phyloP scores from a whole-genome alignment of 2,329 filamentous ascomycete genomes.

The Parastagonospora avenae region DNA sequence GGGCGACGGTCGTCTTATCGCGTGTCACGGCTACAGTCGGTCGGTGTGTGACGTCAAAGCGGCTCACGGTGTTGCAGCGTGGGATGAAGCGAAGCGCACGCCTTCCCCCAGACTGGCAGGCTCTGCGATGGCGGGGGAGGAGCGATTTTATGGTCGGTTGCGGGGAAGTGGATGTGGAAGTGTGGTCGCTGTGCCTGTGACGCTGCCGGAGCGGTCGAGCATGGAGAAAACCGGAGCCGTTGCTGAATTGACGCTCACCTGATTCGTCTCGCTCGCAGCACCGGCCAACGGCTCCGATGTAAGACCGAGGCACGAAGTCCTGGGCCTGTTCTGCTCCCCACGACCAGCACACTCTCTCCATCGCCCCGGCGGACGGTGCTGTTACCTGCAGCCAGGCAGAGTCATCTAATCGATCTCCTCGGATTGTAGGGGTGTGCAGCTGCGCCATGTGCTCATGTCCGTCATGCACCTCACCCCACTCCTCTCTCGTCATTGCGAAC shows the following conservation, averaged over 20 bases:
- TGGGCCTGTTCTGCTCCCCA: neutral
- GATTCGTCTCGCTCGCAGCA: conserved; percentile 1
- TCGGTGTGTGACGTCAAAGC: conserved; percentile 3
- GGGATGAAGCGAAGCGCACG: neutral
- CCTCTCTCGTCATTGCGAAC: conserved; percentile 12
- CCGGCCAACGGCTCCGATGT: neutral
- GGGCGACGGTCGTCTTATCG: neutral
- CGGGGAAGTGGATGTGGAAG: conserved; percentile 2
- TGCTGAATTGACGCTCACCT: conserved; percentile 4
- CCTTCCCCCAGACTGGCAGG: neutral
- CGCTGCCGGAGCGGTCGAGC: neutral
- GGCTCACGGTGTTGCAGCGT: neutral
- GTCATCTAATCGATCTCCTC: conserved; percentile 12
- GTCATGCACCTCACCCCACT: conserved; percentile 21
- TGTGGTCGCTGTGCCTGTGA: neutral
- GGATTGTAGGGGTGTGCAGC: conserved; percentile 20
- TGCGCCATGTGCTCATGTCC: conserved; percentile 33
- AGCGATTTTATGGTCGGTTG: conserved; percentile 4
- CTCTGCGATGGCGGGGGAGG: neutral
- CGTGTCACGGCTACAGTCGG: neutral
- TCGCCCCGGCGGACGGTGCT: neutral
- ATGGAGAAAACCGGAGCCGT: conserved; percentile 7
- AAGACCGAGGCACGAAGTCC: neutral
- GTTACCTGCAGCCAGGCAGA: conserved; percentile 7
- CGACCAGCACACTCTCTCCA: neutral